phyloP scores from a whole-genome alignment of 2,329 filamentous ascomycete genomes.

The Botrytis porri region DNA sequence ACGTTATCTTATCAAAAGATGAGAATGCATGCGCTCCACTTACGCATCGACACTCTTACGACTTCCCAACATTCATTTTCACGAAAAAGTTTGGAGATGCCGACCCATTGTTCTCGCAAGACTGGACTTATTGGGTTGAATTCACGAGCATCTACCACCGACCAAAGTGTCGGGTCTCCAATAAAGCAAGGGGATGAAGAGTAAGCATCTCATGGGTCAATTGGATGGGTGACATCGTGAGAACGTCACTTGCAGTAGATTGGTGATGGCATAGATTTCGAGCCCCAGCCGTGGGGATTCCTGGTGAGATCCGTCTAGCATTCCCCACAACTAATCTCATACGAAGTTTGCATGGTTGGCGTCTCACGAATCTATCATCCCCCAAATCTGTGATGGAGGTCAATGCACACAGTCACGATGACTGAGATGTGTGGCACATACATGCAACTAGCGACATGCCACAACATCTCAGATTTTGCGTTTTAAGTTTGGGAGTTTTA shows the following conservation, averaged over 20 bases:
- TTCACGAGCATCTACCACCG: not conserved
- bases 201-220: not conserved
- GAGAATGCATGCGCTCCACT: not conserved
- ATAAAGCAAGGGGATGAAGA: not conserved
- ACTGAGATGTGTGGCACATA: not conserved
- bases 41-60: not conserved
- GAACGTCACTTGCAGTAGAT: constrained; percentile 7
- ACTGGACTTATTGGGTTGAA: not conserved
- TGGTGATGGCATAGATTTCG: not conserved
- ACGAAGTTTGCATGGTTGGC: not conserved
- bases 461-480: not conserved
- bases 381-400: not conserved
- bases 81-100: not conserved
- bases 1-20: not conserved
- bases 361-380: constrained; percentile 5
- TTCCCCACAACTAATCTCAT: not conserved
- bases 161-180: constrained; percentile 6
- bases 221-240: constrained; percentile 2
- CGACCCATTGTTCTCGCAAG: constrained; percentile 6
- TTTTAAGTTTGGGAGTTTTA: not conserved
- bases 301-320: not conserved
- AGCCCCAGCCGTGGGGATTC: not conserved
- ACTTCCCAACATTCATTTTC: not conserved
- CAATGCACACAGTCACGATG: not conserved
- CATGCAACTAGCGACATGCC: not conserved